These are phyloP conservation scores for Cenchrus purpureus DNA, from an alignment of 176 grass and related monocot species.

Conservation along the genomic window DNA sequence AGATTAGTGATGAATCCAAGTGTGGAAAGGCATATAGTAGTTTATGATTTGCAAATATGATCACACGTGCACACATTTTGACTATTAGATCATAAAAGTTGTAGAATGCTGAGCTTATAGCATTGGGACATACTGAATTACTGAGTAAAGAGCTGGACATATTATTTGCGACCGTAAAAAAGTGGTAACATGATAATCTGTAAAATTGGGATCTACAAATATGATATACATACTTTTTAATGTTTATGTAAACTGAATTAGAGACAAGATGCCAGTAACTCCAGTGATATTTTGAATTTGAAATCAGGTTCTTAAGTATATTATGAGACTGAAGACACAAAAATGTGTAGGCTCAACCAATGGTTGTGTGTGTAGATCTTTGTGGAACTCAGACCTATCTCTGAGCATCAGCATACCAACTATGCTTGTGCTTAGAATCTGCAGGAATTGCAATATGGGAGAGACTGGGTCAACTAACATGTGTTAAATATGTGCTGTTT, in stretches of 20 bases:
- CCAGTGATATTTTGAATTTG: not conserved
- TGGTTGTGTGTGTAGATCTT: not conserved
- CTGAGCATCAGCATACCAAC: not conserved
- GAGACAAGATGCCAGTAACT: not conserved
- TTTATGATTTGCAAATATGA: not conserved
- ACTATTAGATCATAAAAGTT: not conserved
- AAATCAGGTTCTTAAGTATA: not conserved
- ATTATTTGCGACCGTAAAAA: not conserved
- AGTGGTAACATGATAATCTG: not conserved
- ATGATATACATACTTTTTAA: not conserved
- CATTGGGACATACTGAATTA: not conserved
- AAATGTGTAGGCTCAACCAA: not conserved
- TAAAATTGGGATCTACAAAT: slow-evolving; percentile 16
- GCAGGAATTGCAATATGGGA: not conserved
- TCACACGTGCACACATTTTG: not conserved
- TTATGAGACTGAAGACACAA: not conserved
- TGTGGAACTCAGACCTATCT: not conserved
- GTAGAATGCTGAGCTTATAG: not conserved
- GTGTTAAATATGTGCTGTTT: not conserved
- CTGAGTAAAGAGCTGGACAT: not conserved
- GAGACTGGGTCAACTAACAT: not conserved
- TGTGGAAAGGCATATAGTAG: not conserved
- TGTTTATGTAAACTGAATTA: not conserved
- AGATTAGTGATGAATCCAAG: not conserved
- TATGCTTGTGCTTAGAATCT: not conserved